Percentiles rank a stretch among this genome's conserved stretches.
Conservation (phyloP, 305 asterid genomes). For the Fraxinus xanthoxyloides region DNA sequence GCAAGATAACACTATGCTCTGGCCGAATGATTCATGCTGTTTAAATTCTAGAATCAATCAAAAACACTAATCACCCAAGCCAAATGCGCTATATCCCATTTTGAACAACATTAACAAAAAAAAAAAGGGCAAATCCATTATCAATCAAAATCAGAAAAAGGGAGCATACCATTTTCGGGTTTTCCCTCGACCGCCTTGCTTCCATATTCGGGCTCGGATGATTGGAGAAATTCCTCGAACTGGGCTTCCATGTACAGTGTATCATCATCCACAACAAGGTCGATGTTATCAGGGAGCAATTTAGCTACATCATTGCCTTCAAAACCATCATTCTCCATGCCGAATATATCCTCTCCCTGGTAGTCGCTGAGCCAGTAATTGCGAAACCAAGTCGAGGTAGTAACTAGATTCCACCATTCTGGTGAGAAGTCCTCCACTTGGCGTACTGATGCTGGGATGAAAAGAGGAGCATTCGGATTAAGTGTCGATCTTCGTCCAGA, state of each 20-base stretch:
- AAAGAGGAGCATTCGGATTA: slow-evolving; percentile 84
- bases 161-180: slow-evolving; percentile 34
- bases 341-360: slow-evolving; percentile 49
- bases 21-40: not conserved
- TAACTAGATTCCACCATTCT: slow-evolving; percentile 88
- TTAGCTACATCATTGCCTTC: slow-evolving; percentile 28
- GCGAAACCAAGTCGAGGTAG: slow-evolving; percentile 74
- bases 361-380: slow-evolving; percentile 80
- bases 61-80: not conserved
- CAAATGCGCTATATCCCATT: not conserved
- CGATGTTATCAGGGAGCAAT: slow-evolving; percentile 70
- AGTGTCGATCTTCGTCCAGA: slow-evolving; percentile 71
- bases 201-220: slow-evolving; percentile 42
- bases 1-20: not conserved
- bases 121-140: not conserved
- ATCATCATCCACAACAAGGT: slow-evolving; percentile 81
- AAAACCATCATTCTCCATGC: slow-evolving; percentile 28
- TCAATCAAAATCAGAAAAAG: not conserved
- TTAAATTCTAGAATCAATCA: not conserved
- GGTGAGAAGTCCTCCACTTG: slow-evolving; percentile 96
- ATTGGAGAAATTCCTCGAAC: slow-evolving; percentile 77
- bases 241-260: slow-evolving; percentile 79
- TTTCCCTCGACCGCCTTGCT: slow-evolving; percentile 24
- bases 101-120: not conserved
- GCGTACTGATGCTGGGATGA: slow-evolving; percentile 70